Base-by-base conservation (phyloP, 2,329 filamentous ascomycete species). In the Neoarthrinium moseri region DNA sequence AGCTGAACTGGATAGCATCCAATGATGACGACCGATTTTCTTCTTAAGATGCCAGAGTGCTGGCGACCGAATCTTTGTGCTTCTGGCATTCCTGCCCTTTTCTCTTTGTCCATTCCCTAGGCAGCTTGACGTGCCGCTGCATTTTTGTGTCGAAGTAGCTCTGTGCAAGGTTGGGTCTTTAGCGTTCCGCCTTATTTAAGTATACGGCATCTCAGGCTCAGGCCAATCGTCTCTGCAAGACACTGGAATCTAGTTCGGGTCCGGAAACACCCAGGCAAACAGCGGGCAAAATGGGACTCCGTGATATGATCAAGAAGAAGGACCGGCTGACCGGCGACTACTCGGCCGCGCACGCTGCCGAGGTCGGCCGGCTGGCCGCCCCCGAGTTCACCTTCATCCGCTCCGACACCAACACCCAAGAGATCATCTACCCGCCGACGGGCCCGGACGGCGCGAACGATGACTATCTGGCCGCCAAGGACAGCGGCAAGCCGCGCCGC, bases 341-440 rank as follows among this genome's bases (percentile, higher is more conserved):
- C 27, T 49, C 62, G n/a, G 56, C 61, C 49, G 64, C 69, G 50
- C 41, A 44, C 13, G 57, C 66, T 50, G 64, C 67, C 50, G 65
- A 68, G 17, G 57, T 67, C 43, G 56, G 64, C 35, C 63, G 57
- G 45, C 62, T 71, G 32, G 61, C 62, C 42, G 63, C 74, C 2
- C 84, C 86, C 47, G 83, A 88, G 56, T 90, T 96, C 71, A 89
- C 78, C 52, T 90, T 96, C 70, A 78, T 94, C 60, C 86, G 91
- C 51, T 86, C 89, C 53, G 92, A 95, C 61, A 96, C 91, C 1
- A 70, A 83, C 53, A 83, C 85, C 2, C 80, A 91, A 62, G 90
- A 96, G 65, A 72, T 86, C 54, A 89, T 96, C 63, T 74, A 82
- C 46, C 87, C 89, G 10, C 87, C 90, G 6, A 64, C 52, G 56